phyloP scores from a whole-genome alignment of 768 basidiomycete genomes.

The Calocera cornea region DNA sequence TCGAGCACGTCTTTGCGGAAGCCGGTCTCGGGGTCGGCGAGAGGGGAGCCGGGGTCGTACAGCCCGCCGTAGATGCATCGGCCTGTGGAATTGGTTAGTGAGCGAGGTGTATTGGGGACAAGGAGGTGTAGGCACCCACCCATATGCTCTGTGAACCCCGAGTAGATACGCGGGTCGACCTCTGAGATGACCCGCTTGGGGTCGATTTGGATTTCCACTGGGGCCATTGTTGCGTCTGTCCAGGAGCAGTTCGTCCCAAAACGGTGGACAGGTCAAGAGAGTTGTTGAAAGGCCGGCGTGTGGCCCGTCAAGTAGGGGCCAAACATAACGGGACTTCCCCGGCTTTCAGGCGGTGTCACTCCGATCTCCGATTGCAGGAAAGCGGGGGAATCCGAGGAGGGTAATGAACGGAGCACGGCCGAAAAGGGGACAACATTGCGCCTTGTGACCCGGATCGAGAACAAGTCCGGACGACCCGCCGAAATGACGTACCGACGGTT shows the following conservation, averaged over 20 bases:
- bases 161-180: conserved; percentile 39
- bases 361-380: no score
- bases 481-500: neutral
- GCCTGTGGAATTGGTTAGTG: conserved; percentile 22
- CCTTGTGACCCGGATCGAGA: no score
- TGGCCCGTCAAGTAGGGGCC: neutral
- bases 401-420: no score
- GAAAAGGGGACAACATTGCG: no score
- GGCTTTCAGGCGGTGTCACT: no score
- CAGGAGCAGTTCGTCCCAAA: neutral
- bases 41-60: conserved; percentile 25
- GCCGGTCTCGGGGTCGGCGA: conserved; percentile 31
- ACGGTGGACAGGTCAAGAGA: neutral
- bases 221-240: neutral
- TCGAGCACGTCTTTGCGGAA: conserved; percentile 40
- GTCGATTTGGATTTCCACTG: conserved; percentile 29
- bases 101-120: conserved; percentile 18
- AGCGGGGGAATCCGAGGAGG: no score
- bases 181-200: conserved; percentile 31
- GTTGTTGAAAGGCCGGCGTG: neutral
- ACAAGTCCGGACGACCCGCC: neutral
- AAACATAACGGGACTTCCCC: neutral
- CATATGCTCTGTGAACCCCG: conserved; percentile 51
- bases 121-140: conserved; percentile 18
- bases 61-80: conserved; percentile 41